Base-by-base conservation (phyloP, 1,139 yeast species). In the Hyphopichia burtonii region DNA sequence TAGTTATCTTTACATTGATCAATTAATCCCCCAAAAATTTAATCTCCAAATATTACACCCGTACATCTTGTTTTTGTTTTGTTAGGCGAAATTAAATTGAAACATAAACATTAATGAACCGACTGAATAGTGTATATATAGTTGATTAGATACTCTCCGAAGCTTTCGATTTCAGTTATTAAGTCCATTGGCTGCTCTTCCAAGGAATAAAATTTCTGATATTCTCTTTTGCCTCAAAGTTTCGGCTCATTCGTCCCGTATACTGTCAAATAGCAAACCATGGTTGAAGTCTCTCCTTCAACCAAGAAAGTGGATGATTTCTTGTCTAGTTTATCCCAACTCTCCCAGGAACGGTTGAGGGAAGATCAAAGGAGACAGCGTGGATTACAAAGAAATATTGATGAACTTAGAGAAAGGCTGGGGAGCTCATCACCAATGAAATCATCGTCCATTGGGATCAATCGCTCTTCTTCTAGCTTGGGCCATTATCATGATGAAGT, bases 351-450 rank as follows among this genome's bases (percentile, higher is more conserved):
- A 17, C 52, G 65, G 37, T 43, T 65, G 18, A 48, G 52, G 30
- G 69, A 68, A 41, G 71, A 65, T 46, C 64, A 61, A 31, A 61
- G 59, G 41, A 52, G 71, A 25, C 71, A 65, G 45, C 54, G 71
- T 19, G 53, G 53, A 5, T 54, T 67, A 20, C 66, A 61, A 41
- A 46, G 67, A 23, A 59, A 63, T 43, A 58, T 66, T 16, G 64
- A 66, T 43, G 68, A 63, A 22, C 48, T 66, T 23, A 51, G 59
- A 35, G 56, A 49, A 55, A 49, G 58, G 32, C 68, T 61, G 67
- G 44, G 42, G 37, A 55, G 59, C 38, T 25, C 50, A 2, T 58
- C 65, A 2, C 67, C 67, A 1, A 41, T 44, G 3, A 60, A 52
- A 10, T 38, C 38, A 15, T 14, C 41, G 11, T 16, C 20, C 4